phyloP scores from a whole-genome alignment of 768 basidiomycete genomes.

The Neoboletus magnificus region DNA sequence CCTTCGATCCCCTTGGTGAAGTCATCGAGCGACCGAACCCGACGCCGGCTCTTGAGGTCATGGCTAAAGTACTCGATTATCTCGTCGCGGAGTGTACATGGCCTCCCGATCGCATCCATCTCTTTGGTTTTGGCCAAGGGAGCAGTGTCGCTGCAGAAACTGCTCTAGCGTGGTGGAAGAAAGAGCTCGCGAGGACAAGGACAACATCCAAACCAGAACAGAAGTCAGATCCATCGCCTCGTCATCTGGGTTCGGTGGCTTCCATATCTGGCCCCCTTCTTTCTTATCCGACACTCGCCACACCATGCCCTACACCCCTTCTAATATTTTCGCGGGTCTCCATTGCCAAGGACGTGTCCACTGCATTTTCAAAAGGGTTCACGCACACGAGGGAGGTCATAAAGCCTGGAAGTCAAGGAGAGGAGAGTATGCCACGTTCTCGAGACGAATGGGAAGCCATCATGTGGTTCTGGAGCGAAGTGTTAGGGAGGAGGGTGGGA shows the following conservation, averaged over 20 bases:
- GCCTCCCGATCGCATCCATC: slow-evolving; percentile 67
- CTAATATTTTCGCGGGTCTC: slow-evolving; percentile 55
- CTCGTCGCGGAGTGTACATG: slow-evolving; percentile 62
- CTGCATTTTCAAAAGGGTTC: slow-evolving; percentile 63
- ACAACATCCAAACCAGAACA: slow-evolving; percentile 8
- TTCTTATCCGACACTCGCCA: slow-evolving; percentile 65
- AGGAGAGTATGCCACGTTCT: slow-evolving; percentile 70
- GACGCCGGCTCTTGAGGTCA: slow-evolving; percentile 55
- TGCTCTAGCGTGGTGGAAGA: slow-evolving; percentile 54
- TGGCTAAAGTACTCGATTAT: slow-evolving; percentile 51
- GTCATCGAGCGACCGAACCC: slow-evolving; percentile 70
- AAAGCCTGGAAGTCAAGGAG: slow-evolving; percentile 30
- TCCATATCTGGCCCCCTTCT: slow-evolving; percentile 71
- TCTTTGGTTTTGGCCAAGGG: slow-evolving; percentile 89
- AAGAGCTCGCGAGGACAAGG: slow-evolving; percentile 18
- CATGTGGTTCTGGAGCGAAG: slow-evolving; percentile 85
- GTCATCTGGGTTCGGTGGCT: slow-evolving; percentile 62
- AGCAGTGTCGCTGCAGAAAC: slow-evolving; percentile 75
- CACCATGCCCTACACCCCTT: slow-evolving; percentile 55
- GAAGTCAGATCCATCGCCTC: slow-evolving; percentile 5
- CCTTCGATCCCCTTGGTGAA: slow-evolving; percentile 79
- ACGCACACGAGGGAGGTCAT: slow-evolving; percentile 45
- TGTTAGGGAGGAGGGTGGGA: slow-evolving; percentile 51
- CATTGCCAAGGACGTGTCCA: slow-evolving; percentile 43
- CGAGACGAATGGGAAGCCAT: slow-evolving; percentile 78